Percentiles rank a stretch among this genome's conserved stretches.
phyloP scores from a whole-genome alignment of 2,329 filamentous ascomycete genomes.

The Aureobasidium sp. region DNA sequence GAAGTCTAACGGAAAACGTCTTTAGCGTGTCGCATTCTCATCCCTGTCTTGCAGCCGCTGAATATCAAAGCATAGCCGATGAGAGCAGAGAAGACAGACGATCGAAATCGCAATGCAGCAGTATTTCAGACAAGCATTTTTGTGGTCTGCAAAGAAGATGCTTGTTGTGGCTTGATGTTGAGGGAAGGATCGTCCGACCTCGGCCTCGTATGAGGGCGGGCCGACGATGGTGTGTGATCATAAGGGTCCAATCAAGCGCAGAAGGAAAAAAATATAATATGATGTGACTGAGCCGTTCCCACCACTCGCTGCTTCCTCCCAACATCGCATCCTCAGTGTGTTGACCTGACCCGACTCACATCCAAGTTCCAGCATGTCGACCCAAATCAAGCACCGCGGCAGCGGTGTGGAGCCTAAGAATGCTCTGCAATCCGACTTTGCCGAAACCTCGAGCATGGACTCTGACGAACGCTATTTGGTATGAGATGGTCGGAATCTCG shows the following conservation, averaged over 20 bases:
- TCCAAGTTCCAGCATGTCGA: neutral
- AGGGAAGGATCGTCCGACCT: conserved; percentile 8
- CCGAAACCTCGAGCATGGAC: conserved; percentile 27
- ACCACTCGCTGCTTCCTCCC: neutral
- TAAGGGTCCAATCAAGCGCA: neutral
- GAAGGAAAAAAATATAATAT: conserved; percentile 13
- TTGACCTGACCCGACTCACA: neutral
- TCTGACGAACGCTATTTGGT: conserved; percentile 32
- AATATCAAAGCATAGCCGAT: neutral
- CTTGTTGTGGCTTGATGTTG: conserved; percentile 7
- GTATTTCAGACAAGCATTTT: neutral
- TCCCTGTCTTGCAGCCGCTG: neutral
- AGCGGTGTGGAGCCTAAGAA: conserved; percentile 24
- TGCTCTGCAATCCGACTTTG: conserved; percentile 29
- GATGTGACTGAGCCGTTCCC: conserved; percentile 7
- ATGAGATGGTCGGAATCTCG: conserved; percentile 21
- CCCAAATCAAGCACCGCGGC: conserved; percentile 13
- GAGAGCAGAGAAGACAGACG: too few species aligned
- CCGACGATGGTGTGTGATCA: conserved; percentile 3
- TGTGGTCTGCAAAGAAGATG: neutral
- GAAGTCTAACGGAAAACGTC: neutral
- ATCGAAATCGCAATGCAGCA: neutral
- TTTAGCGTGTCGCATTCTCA: neutral
- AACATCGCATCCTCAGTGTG: neutral
- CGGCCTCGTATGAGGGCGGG: neutral